Base-by-base conservation (phyloP, 352 stramenopile species). In the Pythium utonaiense region DNA sequence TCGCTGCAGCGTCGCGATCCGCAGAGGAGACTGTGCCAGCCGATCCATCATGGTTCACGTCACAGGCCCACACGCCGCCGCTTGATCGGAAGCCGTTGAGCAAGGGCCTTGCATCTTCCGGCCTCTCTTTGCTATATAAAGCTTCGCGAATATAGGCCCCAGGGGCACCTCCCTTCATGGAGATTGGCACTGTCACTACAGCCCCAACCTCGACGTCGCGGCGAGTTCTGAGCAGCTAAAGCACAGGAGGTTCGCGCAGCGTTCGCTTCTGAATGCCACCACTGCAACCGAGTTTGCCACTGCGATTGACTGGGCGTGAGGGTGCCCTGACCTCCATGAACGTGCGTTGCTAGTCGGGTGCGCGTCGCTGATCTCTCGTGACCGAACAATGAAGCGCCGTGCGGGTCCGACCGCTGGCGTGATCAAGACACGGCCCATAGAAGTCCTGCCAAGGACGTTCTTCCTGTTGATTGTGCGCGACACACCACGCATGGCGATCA, bases 391-490 rank as follows among this genome's bases (percentile, higher is more conserved):
- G 81, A 88, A 79, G 66, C 72, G 72, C 53, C 68, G 67, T 13
- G 56, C 78, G 10, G 53, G 53, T 22, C 48, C 34, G 24, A 40
- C 60, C 17, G 53, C 53, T 21, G 30, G 52, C 7, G 53, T 80
- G 12, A 53, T 69, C 14, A 47, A 47, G n/a, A 53, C 75, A 8
- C 61, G 55, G 3, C 69, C 79, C 1, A 87, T 91, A 41, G 81
- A 88, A 66, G 87, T 91, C 52, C 54, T 83, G 13, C 72, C 77
- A 0, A 41, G 49, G 36, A 57, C 64, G 28, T 89, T 91, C 49
- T 91, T 78, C 59, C 71, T 88, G 8, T 49, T 87, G 27, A 54
- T 85, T 3, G 30, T 82, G 33, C 72, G 55, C 9, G 77, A 87
- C 38, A 72, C 69, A 30, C 52, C 61, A 10, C 40, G 51, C 6